Evolutionary conservation across 306 rosid genomes (phyloP), one percentile per base, ranked within the genome.

Genomic region (Quercus parvula): DNA sequence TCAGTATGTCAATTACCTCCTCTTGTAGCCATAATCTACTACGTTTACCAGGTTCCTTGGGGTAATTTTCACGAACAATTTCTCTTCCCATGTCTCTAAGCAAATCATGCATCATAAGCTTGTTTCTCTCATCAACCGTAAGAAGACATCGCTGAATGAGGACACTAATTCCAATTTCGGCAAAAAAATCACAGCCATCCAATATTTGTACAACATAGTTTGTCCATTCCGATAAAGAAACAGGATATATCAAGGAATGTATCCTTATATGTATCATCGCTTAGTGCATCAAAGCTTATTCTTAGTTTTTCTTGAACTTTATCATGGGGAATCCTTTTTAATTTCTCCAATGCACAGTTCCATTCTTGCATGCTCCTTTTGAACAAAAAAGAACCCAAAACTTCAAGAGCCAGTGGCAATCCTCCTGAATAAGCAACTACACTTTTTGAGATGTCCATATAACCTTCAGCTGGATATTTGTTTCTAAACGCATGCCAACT

Each of bases 381-480:
- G 0, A 10, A 70, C 56, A 70, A 33, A 6, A 19, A 4, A 38
- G 54, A 70, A 6, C 74, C 74, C 14, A 70, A 35, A 6, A 44
- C 22, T 11, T 70, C n/a, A 25, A 70, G 14, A 19, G 30, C 56
- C 10, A 70, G 8, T 0, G 74, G 74, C 15, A 5, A 54, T 22
- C 52, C 13, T n/a, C 12, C 6, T 0, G 15, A 4, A 0, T 35
- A 18, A 7, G 1, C 17, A 5, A 9, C 15, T 38, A 24, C 30
- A 3, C 31, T 24, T n/a, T 0, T 70, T 41, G 30, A 38, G 4
- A 70, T 14, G 7, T 41, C 56, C 15, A 0, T 0, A 38, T 5
- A 70, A 38, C 0, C 55, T 70, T 17, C 0, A 35, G 44, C 0
- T n/a, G 51, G 54, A 35, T 8, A 5, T 0, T 28, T 0, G 4